Evolutionary conservation across 768 basidiomycete species (phyloP).

Genomic region (Naganishia vaughanmartiniae): DNA sequence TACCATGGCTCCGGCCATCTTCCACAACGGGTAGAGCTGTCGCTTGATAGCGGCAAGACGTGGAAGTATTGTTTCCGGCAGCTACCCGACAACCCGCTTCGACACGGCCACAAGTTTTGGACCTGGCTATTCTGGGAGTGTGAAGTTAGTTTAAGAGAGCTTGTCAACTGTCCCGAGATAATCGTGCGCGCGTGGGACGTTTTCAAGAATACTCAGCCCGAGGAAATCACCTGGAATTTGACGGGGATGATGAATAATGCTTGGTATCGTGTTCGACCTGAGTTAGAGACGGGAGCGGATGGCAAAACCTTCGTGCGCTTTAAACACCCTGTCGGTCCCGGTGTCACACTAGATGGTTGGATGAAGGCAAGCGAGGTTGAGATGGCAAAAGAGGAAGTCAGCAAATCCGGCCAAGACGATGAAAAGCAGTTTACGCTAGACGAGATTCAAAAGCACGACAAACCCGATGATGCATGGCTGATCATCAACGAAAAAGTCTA

Average conservation of each 20-base stretch:
- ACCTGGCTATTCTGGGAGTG: conserved; percentile 29
- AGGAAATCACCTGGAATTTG: conserved; percentile 32
- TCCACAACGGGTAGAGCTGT: conserved; percentile 25
- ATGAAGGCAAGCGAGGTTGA: conserved; percentile 30
- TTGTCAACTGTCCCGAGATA: conserved; percentile 23
- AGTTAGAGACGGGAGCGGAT: conserved; percentile 5
- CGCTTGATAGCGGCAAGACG: conserved; percentile 27
- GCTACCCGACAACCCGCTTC: conserved; percentile 24
- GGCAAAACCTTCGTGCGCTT: conserved; percentile 19
- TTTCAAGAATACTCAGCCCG: conserved; percentile 26
- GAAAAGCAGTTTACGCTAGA: conserved; percentile 31
- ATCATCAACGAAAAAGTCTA: conserved; percentile 31
- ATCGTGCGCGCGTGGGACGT: conserved; percentile 28
- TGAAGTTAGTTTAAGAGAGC: conserved; percentile 26
- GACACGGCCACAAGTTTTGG: conserved; percentile 32
- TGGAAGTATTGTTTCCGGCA: conserved; percentile 28
- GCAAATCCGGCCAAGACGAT: conserved; percentile 3
- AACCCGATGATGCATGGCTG: conserved; percentile 28
- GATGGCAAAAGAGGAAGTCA: conserved; percentile 3
- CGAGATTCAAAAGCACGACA: conserved; percentile 31
- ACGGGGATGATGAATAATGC: conserved; percentile 31
- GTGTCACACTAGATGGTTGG: conserved; percentile 23
- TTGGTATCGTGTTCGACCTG: conserved; percentile 27
- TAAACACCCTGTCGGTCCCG: conserved; percentile 25
- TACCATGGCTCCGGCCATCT: conserved; percentile 24